These are phyloP conservation scores for Cladophialophora bantiana DNA, from an alignment of 2,329 filamentous ascomycete genomes.

Conservation along the genomic window DNA sequence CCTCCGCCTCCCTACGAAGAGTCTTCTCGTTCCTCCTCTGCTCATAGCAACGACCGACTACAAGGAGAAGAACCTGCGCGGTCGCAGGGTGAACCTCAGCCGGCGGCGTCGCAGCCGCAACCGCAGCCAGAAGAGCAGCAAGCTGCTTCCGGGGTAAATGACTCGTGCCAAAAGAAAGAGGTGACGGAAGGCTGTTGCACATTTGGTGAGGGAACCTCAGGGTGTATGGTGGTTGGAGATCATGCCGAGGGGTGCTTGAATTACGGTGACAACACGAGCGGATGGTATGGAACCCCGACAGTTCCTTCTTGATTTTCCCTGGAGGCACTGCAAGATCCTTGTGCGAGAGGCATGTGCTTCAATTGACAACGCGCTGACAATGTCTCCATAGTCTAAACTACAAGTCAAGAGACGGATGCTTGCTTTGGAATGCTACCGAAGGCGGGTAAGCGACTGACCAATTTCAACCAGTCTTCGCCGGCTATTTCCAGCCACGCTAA, in stretches of 20 bases:
- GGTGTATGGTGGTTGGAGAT: slow-evolving; percentile 35
- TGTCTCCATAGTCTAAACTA: slow-evolving; percentile 28
- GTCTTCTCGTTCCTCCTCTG: slow-evolving; percentile 34
- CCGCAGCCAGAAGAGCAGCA: slow-evolving; percentile 15
- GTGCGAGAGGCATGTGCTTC: neutral
- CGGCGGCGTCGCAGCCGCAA: slow-evolving; percentile 3
- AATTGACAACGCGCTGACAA: neutral
- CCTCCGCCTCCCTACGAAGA: slow-evolving; percentile 37
- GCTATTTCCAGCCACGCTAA: neutral
- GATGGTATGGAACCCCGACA: slow-evolving; percentile 26
- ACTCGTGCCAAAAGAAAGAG: slow-evolving; percentile 18
- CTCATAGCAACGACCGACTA: slow-evolving; percentile 32
- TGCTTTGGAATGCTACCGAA: slow-evolving; percentile 30
- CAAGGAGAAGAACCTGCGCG: slow-evolving; percentile 10
- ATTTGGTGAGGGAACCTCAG: slow-evolving; percentile 31
- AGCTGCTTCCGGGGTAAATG: neutral
- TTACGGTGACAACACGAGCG: slow-evolving; percentile 33
- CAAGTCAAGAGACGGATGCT: slow-evolving; percentile 33
- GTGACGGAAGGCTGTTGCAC: slow-evolving; percentile 32
- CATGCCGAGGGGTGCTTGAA: slow-evolving; percentile 33
- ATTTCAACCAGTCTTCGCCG: neutral
- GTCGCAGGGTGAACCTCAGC: slow-evolving; percentile 3
- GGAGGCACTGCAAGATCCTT: neutral
- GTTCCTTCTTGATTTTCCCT: neutral
- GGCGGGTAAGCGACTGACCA: slow-evolving; percentile 25